Evolutionary conservation across 495 filamentous ascomycete genomes (phyloP), one percentile per base, ranked within the genome.

Genomic region (Eremomyces bilateralis): DNA sequence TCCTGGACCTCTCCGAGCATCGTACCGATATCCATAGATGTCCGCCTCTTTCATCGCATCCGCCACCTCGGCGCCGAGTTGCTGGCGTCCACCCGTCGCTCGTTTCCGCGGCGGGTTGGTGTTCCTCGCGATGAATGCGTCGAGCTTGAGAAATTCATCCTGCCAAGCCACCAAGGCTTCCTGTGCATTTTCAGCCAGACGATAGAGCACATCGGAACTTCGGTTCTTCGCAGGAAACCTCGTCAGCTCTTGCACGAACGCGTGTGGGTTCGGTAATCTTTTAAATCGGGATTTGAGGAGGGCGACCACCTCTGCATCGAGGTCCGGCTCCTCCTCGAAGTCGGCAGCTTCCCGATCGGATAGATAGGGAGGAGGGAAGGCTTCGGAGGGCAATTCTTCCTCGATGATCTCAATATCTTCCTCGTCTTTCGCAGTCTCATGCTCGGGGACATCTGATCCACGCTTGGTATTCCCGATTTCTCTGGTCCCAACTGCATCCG

Each of bases 61-160:
- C 32, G 40, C 52, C 3, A 48, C 31, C 12, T 42, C 20, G 0
- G 41, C 29, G 17, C 46, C 44, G 8, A 54, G 31, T 2, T 52
- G 45, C 8, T 44, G 21, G 1, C 52, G 40, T 12, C 54, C 53
- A 15, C 55, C 55, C 30, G 51, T 52, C 18, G 46, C 46, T 3
- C 50, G 52, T 33, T 52, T 53, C 39, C 52, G 52, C 10, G 55
- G 53, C n/a, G 55, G 45, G 35, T 53, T 47, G 10, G 46, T 37
- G 37, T 56, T 48, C 2, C 50, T 53, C 11, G 55, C 53, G 17
- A 50, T 57, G 42, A 41, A 16, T 35, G 64, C 62, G 36, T 71
- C 62, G 3, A 82, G 60, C 12, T 59, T 59, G 10, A 68, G 45
- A 43, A 63, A 78, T 43, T 83, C 71, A 13, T 70, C 58, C 47